Conservation (phyloP, 257 asterid species). For the Penstemon newberryi region DNA sequence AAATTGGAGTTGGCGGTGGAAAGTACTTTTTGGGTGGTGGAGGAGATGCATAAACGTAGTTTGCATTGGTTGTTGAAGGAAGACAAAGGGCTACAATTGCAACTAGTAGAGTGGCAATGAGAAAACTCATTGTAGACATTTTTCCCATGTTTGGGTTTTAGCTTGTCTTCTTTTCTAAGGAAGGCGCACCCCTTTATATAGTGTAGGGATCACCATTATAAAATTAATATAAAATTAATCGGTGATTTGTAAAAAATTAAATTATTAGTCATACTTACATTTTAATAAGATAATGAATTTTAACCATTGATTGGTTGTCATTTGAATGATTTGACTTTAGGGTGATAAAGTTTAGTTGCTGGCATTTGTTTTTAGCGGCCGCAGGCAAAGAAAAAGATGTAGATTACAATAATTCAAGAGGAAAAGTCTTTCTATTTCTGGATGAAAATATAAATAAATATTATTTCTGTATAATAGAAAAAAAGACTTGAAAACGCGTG, state of each 20-base stretch:
- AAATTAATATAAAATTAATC: conserved; percentile 19
- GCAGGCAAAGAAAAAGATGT: conserved; percentile 7
- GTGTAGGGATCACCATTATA: conserved; percentile 26
- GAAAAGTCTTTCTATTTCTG: conserved; percentile 17
- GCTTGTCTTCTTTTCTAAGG: too few relatives aligned
- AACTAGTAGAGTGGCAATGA: conserved; percentile 21
- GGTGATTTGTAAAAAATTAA: neutral
- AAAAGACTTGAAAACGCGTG: conserved; percentile 13
- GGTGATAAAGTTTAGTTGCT: conserved; percentile 11
- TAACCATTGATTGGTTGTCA: conserved; percentile 27
- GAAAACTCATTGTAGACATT: too few relatives aligned
- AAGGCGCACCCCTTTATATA: neutral
- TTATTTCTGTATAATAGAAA: neutral
- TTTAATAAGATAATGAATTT: neutral
- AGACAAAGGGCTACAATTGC: conserved; percentile 31
- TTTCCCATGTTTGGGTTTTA: too few relatives aligned
- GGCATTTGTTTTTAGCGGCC: conserved; percentile 19
- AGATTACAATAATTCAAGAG: too few relatives aligned
- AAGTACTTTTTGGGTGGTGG: too few relatives aligned
- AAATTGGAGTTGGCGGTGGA: too few relatives aligned
- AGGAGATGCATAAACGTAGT: conserved; percentile 22
- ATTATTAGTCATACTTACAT: neutral
- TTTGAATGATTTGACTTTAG: conserved; percentile 23
- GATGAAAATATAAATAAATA: neutral
- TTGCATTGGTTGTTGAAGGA: conserved; percentile 32